Conservation (phyloP, 345 rosid genomes). For the Corymbia maculata region DNA sequence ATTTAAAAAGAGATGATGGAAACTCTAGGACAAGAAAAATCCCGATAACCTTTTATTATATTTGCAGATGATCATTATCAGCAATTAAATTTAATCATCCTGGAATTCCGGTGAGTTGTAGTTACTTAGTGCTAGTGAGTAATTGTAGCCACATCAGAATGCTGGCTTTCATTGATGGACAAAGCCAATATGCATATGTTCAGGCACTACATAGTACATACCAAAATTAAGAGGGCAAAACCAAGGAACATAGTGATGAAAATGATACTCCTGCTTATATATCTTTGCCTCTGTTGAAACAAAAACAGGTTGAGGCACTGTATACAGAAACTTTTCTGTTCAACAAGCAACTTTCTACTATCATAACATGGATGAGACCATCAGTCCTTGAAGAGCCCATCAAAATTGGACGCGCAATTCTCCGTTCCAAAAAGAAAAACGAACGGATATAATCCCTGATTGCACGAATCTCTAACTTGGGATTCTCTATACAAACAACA, state of each 20-base stretch:
- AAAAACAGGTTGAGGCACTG: background rate
- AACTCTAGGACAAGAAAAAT: background rate
- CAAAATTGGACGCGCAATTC: background rate
- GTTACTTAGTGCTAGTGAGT: background rate
- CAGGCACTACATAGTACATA: background rate
- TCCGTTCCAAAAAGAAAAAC: background rate
- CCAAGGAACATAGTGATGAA: background rate
- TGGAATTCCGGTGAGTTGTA: background rate
- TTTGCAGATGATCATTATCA: background rate
- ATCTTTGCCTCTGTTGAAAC: background rate
- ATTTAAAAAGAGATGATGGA: background rate
- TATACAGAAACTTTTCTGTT: background rate
- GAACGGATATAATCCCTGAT: background rate
- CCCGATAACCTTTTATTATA: background rate
- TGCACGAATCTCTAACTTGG: background rate
- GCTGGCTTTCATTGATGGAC: background rate
- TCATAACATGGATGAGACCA: background rate
- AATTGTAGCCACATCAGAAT: background rate
- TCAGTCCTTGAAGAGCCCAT: background rate
- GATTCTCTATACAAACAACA: background rate
- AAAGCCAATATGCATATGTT: background rate
- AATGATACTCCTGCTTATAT: background rate
- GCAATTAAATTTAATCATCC: background rate
- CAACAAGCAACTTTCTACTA: background rate
- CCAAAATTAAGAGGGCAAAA: background rate